Evolutionary conservation across 495 filamentous ascomycete genomes (phyloP).

Genomic region (Acidomyces sp.): DNA sequence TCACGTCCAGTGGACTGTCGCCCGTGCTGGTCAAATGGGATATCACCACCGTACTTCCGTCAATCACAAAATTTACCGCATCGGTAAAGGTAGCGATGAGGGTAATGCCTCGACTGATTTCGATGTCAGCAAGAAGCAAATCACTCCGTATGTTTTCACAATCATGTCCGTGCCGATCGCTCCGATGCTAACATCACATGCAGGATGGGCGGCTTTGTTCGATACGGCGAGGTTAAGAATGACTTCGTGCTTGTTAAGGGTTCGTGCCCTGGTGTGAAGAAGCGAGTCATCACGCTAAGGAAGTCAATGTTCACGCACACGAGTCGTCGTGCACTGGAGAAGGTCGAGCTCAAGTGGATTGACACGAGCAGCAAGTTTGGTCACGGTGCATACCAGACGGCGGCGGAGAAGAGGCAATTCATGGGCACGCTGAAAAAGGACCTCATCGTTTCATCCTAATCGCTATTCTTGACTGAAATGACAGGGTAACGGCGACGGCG

Average conservation of each 20-base stretch:
- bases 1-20: slow-evolving; percentile 99
- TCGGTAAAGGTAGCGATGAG: slow-evolving; percentile 79
- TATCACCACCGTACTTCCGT: slow-evolving; percentile 99
- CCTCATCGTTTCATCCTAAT: slow-evolving; percentile 54
- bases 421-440: slow-evolving; percentile 99
- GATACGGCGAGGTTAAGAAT: slow-evolving; percentile 98
- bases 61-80: slow-evolving; percentile 99
- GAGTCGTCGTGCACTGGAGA: slow-evolving; percentile 86
- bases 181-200: too few relatives aligned
- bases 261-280: slow-evolving; percentile 94
- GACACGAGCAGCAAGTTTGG: slow-evolving; percentile 99
- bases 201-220: slow-evolving; percentile 97
- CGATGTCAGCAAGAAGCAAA: slow-evolving; percentile 97
- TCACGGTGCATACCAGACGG: slow-evolving; percentile 98
- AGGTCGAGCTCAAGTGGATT: slow-evolving; percentile 99
- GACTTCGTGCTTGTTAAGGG: slow-evolving; percentile 99
- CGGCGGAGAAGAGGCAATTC: slow-evolving; percentile 89
- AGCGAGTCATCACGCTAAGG: slow-evolving; percentile 96
- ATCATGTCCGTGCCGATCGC: too few relatives aligned
- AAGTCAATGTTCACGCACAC: slow-evolving; percentile 99
- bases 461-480: background rate
- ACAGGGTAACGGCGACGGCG: background rate
- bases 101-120: slow-evolving; percentile 89
- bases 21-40: slow-evolving; percentile 98
- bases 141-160: slow-evolving; percentile 83